phyloP scores from a whole-genome alignment of 768 basidiomycete genomes.

The Xerocomellus chrysenteron region DNA sequence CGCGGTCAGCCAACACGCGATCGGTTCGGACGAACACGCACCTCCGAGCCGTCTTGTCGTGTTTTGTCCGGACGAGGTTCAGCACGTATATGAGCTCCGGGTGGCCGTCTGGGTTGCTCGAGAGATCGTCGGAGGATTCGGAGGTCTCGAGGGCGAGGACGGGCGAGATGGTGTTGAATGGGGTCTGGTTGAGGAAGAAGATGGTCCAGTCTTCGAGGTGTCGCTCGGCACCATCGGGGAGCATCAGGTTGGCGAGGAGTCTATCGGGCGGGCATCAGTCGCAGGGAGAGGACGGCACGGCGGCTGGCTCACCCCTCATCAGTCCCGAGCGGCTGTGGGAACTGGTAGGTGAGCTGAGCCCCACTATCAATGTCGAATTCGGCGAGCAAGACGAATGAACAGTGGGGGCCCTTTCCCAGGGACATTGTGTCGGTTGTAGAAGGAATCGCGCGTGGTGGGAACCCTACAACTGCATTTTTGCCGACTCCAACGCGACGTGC shows the following conservation, averaged over 20 bases:
- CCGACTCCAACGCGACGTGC: constrained; percentile 9
- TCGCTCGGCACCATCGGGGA: constrained; percentile 96
- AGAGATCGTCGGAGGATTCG: constrained; percentile 31
- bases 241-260: constrained; percentile 94
- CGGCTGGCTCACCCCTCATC: constrained; percentile 79
- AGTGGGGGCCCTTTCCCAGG: constrained; percentile 63
- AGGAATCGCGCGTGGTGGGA: not conserved
- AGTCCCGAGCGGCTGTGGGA: constrained; percentile 89
- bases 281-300: not conserved
- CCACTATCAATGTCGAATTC: constrained; percentile 98
- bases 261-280: constrained; percentile 40
- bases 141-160: constrained; percentile 69
- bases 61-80: constrained; percentile 88
- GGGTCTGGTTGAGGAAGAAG: constrained; percentile 95
- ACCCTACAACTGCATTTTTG: constrained; percentile 8
- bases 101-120: constrained; percentile 26
- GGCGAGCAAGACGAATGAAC: constrained; percentile 93
- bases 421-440: constrained; percentile 43
- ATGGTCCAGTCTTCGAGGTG: constrained; percentile 97
- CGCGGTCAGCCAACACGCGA: constrained; percentile 11
- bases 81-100: constrained; percentile 78
- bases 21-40: constrained; percentile 33
- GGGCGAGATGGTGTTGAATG: constrained; percentile 83
- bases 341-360: constrained; percentile 92
- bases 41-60: constrained; percentile 82